These are phyloP conservation scores for Stropharia rugosoannulata DNA, from an alignment of 768 basidiomycete species.

Conservation along the genomic window DNA sequence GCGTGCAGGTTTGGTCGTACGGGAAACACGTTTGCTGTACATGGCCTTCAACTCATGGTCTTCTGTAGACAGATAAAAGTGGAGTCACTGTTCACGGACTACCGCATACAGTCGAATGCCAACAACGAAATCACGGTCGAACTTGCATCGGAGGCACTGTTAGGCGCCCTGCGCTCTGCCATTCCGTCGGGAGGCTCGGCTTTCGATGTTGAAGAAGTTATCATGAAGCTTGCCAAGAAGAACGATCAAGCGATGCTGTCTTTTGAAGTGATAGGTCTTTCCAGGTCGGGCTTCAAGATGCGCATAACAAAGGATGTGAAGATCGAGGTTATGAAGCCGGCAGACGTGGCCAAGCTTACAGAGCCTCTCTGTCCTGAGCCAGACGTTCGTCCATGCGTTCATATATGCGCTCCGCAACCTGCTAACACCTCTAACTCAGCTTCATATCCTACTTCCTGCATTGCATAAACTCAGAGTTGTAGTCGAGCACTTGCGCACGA, in stretches of 20 bases:
- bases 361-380: slow-evolving; percentile 88
- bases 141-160: slow-evolving; percentile 72
- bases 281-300: slow-evolving; percentile 61
- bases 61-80: slow-evolving; percentile 58
- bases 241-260: slow-evolving; percentile 74
- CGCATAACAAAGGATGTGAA: slow-evolving; percentile 78
- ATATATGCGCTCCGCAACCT: not conserved
- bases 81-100: slow-evolving; percentile 66
- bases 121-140: slow-evolving; percentile 77
- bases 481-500: slow-evolving; percentile 67
- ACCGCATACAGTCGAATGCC: slow-evolving; percentile 86
- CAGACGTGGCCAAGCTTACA: slow-evolving; percentile 66
- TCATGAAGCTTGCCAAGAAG: slow-evolving; percentile 88
- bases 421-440: slow-evolving; percentile 35
- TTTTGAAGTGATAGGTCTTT: slow-evolving; percentile 71
- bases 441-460: slow-evolving; percentile 76
- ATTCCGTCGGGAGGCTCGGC: slow-evolving; percentile 45
- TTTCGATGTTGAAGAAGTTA: slow-evolving; percentile 61
- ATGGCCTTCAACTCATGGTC: not conserved
- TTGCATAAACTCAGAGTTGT: slow-evolving; percentile 76
- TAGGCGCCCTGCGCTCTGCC: slow-evolving; percentile 70
- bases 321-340: slow-evolving; percentile 77
- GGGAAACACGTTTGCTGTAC: slow-evolving; percentile 2
- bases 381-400: slow-evolving; percentile 51
- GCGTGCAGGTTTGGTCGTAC: slow-evolving; percentile 81